Evolutionary conservation across 768 basidiomycete genomes (phyloP).

Genomic region (Hypholoma sublateritium): DNA sequence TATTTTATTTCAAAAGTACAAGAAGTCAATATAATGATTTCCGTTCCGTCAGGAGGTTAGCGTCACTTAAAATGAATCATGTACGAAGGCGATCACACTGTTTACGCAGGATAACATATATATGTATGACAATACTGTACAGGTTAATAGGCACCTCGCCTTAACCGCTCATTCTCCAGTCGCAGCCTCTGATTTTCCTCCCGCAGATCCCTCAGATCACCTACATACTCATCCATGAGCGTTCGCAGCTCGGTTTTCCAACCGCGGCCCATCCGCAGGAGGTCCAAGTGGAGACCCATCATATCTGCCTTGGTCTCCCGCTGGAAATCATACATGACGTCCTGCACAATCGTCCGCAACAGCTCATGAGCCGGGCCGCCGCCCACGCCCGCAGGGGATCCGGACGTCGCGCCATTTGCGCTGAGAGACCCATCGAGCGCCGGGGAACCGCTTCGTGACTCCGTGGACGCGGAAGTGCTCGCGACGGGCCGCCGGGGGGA

Average conservation of each 20-base stretch:
- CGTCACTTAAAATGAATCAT: too few relatives aligned
- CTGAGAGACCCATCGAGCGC: conserved; percentile 25
- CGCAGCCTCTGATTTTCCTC: conserved; percentile 68
- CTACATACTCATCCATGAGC: conserved; percentile 60
- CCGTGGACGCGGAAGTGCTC: conserved; percentile 22
- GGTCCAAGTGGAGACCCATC: conserved; percentile 71
- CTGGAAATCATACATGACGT: conserved; percentile 74
- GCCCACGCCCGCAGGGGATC: conserved; percentile 17
- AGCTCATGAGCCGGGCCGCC: conserved; percentile 53
- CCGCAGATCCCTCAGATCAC: conserved; percentile 56
- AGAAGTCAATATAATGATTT: too few relatives aligned
- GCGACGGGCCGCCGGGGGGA: conserved; percentile 48
- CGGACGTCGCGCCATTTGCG: background rate
- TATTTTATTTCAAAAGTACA: too few relatives aligned
- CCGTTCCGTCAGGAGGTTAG: too few relatives aligned
- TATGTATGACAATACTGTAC: background rate
- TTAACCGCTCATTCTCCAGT: conserved; percentile 67
- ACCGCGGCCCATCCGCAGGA: conserved; percentile 67
- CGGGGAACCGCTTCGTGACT: conserved; percentile 41
- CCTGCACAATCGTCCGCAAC: conserved; percentile 62
- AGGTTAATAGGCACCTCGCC: conserved; percentile 30
- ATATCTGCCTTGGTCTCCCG: conserved; percentile 70
- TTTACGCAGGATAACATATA: too few relatives aligned
- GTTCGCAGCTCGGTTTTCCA: conserved; percentile 67
- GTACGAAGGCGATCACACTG: too few relatives aligned